Evolutionary conservation across 192 early-diverging fungal species (phyloP), one percentile per base, ranked within the genome.

Genomic region (Rhizophagus prolifer): DNA sequence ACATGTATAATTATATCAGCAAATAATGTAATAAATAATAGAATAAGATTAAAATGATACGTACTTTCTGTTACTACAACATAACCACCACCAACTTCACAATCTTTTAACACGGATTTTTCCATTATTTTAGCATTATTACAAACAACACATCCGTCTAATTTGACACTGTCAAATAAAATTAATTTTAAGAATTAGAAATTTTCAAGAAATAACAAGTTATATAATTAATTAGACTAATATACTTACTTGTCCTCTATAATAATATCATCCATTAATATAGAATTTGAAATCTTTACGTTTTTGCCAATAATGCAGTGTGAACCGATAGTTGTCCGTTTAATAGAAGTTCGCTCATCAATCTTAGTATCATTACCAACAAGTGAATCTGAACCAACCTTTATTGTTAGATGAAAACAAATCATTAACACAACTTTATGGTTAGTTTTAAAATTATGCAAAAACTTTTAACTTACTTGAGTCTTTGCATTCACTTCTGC

Each of bases 281-380:
- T 90, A n/a, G 93, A 97, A 81, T 95, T 96, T 58, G 88, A 86
- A 77, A 99, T 94, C 80, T 98, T 98, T 80, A 97, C 95, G 71
- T 95, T 94, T 81, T 94, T 95, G 30, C 98, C 98, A 86, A 99
- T 95, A n/a, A 88, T 81, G 77, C 95, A 94, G 83, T 98, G 96
- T 28, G 92, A 88, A 46, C 98, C 98, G 61, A 99, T 91, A 19
- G 95, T 90, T 23, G 95, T 95, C 73, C 94, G 94, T 83, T 98
- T 98, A 61, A 99, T 90, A 6, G 92, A 92, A n/a, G 94, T 94
- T 28, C 94, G 87, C 74, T 98, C 96, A 50, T 91, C 96, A 63
- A 99, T 91, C 81, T 91, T 93, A 59, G 96, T 92, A 60, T 91
- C 89, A 38, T 95, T 92, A 63, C 97, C 97, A 54, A 99, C 86